These are phyloP conservation scores for Pseudogymnoascus sp. DNA, from an alignment of 2,329 filamentous ascomycete genomes.

Conservation along the genomic window DNA sequence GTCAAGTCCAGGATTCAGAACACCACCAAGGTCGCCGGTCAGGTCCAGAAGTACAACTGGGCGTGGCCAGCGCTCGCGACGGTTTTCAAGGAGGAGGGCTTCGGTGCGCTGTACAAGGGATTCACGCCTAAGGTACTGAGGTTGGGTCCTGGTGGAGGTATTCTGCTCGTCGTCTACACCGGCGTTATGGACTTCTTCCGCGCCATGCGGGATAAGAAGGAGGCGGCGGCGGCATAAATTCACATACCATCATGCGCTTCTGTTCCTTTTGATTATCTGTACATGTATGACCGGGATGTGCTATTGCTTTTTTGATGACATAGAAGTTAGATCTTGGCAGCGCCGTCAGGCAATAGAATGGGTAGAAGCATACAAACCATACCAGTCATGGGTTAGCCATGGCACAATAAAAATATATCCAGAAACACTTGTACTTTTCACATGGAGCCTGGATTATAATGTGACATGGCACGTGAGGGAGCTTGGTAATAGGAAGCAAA, in stretches of 20 bases:
- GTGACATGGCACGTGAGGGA: not conserved
- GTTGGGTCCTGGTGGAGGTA: constrained; percentile 54
- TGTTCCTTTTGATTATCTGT: not conserved
- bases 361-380: not conserved
- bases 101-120: constrained; percentile 89
- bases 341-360: not conserved
- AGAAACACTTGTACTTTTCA: not conserved
- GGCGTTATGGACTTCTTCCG: constrained; percentile 90
- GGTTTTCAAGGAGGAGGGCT: constrained; percentile 89
- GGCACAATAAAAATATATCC: constrained; percentile 5
- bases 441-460: not conserved
- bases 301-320: constrained; percentile 6
- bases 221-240: not conserved
- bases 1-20: constrained; percentile 99
- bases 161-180: constrained; percentile 80
- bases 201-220: constrained; percentile 36
- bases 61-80: constrained; percentile 80
- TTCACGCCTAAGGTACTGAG: constrained; percentile 91
- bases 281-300: not conserved
- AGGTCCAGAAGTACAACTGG: constrained; percentile 95
- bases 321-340: constrained; percentile 6
- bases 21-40: constrained; percentile 71
- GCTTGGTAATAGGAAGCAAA: not conserved
- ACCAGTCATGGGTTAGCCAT: not conserved
- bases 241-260: not conserved